Evolutionary conservation across 176 grass and related monocot species (phyloP).

Genomic region (Metroxylon sagu): DNA sequence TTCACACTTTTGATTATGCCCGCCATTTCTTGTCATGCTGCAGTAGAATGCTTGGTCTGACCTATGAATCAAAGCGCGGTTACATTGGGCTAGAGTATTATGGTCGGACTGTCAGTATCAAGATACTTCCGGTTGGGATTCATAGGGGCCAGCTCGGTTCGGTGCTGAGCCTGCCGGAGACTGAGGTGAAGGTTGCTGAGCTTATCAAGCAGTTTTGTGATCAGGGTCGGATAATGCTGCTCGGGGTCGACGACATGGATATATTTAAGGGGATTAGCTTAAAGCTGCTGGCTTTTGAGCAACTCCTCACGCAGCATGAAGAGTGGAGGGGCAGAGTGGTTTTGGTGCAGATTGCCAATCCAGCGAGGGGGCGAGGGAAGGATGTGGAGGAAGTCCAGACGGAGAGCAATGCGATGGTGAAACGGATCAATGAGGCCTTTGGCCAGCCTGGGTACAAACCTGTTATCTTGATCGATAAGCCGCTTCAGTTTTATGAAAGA

Average conservation of each 20-base stretch:
- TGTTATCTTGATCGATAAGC: conserved; percentile 10
- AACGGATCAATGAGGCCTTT: conserved; percentile 5
- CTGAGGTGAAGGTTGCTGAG: neutral
- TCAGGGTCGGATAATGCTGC: conserved; percentile 7
- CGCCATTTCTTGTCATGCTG: conserved; percentile 20
- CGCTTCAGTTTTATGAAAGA: neutral
- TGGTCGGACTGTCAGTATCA: conserved; percentile 13
- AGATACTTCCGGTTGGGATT: conserved; percentile 12
- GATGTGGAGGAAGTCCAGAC: neutral
- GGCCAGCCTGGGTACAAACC: neutral
- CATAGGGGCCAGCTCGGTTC: conserved; percentile 14
- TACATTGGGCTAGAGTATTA: conserved; percentile 16
- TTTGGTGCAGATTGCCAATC: conserved; percentile 20
- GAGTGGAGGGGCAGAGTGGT: conserved; percentile 7
- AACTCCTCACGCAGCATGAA: neutral
- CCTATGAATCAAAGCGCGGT: conserved; percentile 10
- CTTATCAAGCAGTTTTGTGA: conserved; percentile 1
- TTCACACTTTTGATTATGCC: conserved; percentile 18
- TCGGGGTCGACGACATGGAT: conserved; percentile 13
- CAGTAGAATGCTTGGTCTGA: conserved; percentile 16
- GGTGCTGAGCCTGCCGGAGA: conserved; percentile 1
- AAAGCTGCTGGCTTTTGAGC: conserved; percentile 19
- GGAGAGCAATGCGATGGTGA: neutral
- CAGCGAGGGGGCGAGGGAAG: neutral
- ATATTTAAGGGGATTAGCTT: conserved; percentile 19